These are phyloP conservation scores for Bothia castanella DNA, from an alignment of 1,284 basidiomycete species.

Conservation along the genomic window DNA sequence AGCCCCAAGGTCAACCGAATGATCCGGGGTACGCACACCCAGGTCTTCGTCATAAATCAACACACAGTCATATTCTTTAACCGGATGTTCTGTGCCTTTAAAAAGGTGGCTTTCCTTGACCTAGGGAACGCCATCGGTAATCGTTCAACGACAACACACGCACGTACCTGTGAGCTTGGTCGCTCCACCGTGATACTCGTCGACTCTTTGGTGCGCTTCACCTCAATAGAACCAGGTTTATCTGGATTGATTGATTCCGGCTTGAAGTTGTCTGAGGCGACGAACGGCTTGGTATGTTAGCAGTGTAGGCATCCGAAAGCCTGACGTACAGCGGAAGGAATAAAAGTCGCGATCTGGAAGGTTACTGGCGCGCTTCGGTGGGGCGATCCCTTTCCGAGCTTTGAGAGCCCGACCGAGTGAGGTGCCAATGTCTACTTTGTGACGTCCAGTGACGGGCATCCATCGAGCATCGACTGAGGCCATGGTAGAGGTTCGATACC, in stretches of 20 bases:
- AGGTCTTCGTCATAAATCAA: constrained; percentile 71
- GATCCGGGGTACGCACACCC: constrained; percentile 43
- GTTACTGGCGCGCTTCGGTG: constrained; percentile 39
- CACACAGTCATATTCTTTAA: constrained; percentile 69
- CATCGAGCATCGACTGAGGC: constrained; percentile 44
- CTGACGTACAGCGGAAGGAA: constrained; percentile 61
- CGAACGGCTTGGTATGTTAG: constrained; percentile 5
- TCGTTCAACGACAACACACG: background rate
- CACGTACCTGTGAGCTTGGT: constrained; percentile 53
- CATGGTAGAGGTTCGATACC: constrained; percentile 38
- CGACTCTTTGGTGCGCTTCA: constrained; percentile 48
- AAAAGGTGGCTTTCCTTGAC: constrained; percentile 57
- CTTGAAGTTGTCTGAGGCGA: constrained; percentile 62
- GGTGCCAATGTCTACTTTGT: constrained; percentile 52
- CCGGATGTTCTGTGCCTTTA: constrained; percentile 49
- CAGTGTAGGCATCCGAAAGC: constrained; percentile 2
- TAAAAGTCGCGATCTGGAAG: constrained; percentile 64
- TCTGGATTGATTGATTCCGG: constrained; percentile 62
- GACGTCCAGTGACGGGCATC: constrained; percentile 53
- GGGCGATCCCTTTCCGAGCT: constrained; percentile 50
- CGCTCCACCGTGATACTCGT: constrained; percentile 58
- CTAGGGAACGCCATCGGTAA: constrained; percentile 29
- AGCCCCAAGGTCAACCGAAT: constrained; percentile 1
- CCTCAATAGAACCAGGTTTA: constrained; percentile 60
- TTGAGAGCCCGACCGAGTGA: constrained; percentile 58